phyloP scores from a whole-genome alignment of 129 eudicot species.

The Solidago caesia region DNA sequence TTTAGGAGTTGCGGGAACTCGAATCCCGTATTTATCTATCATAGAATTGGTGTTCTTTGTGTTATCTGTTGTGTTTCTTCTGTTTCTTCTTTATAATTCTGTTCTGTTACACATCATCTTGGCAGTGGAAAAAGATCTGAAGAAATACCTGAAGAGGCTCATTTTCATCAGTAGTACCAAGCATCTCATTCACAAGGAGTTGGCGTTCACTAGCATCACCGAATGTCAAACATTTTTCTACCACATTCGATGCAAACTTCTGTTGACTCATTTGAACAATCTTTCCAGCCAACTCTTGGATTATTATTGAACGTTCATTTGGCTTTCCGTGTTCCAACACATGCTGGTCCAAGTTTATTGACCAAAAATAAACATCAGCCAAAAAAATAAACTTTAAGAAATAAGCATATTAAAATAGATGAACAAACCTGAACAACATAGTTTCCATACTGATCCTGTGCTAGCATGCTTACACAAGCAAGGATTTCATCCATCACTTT shows the following conservation, averaged over 20 bases:
- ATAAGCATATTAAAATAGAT: neutral
- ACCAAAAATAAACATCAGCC: slow-evolving; percentile 18
- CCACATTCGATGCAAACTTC: slow-evolving; percentile 88
- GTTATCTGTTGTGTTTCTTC: no score
- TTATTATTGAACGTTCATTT: slow-evolving; percentile 66
- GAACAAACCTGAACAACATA: slow-evolving; percentile 73
- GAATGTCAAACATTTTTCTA: slow-evolving; percentile 82
- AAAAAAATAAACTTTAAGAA: neutral
- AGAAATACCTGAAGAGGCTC: slow-evolving; percentile 84
- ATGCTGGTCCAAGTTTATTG: slow-evolving; percentile 44
- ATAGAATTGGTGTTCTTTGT: no score
- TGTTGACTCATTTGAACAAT: slow-evolving; percentile 94
- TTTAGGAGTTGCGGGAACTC: no score
- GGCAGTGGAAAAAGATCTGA: slow-evolving; percentile 33
- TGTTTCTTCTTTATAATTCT: no score
- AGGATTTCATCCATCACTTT: slow-evolving; percentile 82
- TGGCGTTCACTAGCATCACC: slow-evolving; percentile 67
- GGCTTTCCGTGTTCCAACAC: slow-evolving; percentile 92
- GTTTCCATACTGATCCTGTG: slow-evolving; percentile 81
- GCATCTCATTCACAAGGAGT: slow-evolving; percentile 70
- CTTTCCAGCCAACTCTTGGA: slow-evolving; percentile 80
- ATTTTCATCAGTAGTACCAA: slow-evolving; percentile 85
- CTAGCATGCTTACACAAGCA: slow-evolving; percentile 69
- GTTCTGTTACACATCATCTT: neutral
- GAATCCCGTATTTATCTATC: no score